Conservation (phyloP, 2,329 filamentous ascomycete species). For the Chaetomiaceae sp. region DNA sequence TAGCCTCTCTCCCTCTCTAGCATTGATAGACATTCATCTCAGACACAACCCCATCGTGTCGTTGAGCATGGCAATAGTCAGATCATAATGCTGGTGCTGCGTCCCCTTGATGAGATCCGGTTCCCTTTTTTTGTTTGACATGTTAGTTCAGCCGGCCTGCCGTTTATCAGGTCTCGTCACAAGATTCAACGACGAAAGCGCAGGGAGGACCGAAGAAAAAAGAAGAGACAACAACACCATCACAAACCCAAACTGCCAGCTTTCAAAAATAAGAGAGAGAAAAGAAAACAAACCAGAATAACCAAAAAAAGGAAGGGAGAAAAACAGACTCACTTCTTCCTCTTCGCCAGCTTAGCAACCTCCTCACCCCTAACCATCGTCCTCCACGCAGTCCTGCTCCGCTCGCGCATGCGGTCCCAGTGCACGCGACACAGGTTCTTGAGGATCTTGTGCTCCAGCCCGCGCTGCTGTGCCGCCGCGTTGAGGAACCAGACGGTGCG, state of each 20-base stretch:
- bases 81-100: slow-evolving; percentile 59
- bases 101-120: slow-evolving; percentile 24
- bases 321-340: slow-evolving; percentile 21
- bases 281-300: too few species aligned
- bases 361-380: slow-evolving; percentile 7
- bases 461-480: slow-evolving; percentile 57
- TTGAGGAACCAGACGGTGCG: slow-evolving; percentile 68
- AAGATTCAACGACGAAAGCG: too few species aligned
- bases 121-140: slow-evolving; percentile 21
- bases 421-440: slow-evolving; percentile 59
- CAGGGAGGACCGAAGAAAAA: too few species aligned
- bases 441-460: slow-evolving; percentile 67
- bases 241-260: too few species aligned
- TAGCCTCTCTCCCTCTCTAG: too few species aligned
- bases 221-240: too few species aligned
- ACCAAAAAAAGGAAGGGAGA: slow-evolving; percentile 2
- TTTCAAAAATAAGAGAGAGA: too few species aligned
- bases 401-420: slow-evolving; percentile 34
- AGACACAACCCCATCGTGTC: slow-evolving; percentile 65
- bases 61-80: slow-evolving; percentile 69
- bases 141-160: too few species aligned
- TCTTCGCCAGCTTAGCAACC: slow-evolving; percentile 6
- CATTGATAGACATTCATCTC: too few species aligned
- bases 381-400: slow-evolving; percentile 29
- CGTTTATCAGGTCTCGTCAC: too few species aligned